A percentile compares a stretch with the other conserved stretches of the same genome.
phyloP scores from a whole-genome alignment of 2,329 filamentous ascomycete species.

The Ophiostoma fasciatum region DNA sequence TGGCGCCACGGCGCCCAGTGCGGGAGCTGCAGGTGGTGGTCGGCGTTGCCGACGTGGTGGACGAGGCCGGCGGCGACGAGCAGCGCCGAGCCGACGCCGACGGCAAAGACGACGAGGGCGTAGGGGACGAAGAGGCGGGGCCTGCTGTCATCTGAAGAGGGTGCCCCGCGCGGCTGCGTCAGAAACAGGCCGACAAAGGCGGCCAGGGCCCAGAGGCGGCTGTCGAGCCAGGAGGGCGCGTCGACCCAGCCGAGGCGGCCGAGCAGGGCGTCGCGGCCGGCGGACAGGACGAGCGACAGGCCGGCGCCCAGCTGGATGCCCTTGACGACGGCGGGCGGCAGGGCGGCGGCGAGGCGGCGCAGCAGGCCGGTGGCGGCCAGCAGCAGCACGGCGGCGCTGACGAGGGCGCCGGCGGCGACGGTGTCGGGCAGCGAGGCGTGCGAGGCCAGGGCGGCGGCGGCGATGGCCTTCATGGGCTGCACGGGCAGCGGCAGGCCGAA shows the following conservation, averaged over 20 bases:
- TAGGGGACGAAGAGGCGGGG: slow-evolving; percentile 46
- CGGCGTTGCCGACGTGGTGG: slow-evolving; percentile 11
- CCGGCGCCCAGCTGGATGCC: slow-evolving; percentile 92
- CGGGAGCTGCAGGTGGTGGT: slow-evolving; percentile 23
- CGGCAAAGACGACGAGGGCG: slow-evolving; percentile 54
- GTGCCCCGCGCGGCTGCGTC: slow-evolving; percentile 49
- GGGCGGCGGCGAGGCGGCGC: slow-evolving; percentile 53
- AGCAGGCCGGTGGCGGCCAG: slow-evolving; percentile 72
- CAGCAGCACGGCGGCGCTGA: slow-evolving; percentile 56
- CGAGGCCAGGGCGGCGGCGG: slow-evolving; percentile 68
- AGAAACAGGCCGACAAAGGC: slow-evolving; percentile 58
- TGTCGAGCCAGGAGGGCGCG: slow-evolving; percentile 50
- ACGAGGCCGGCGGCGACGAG: slow-evolving; percentile 14
- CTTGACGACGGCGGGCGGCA: slow-evolving; percentile 80
- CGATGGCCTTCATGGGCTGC: slow-evolving; percentile 81
- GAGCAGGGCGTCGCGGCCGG: slow-evolving; percentile 52
- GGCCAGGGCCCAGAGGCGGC: slow-evolving; percentile 59
- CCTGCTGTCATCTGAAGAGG: no score
- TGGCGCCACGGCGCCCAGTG: slow-evolving; percentile 45
- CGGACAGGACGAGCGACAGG: slow-evolving; percentile 65
- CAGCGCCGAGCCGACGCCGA: slow-evolving; percentile 51
- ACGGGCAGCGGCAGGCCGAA: slow-evolving; percentile 88
- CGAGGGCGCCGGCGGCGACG: slow-evolving; percentile 70
- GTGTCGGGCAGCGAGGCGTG: slow-evolving; percentile 53
- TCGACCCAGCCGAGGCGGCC: slow-evolving; percentile 51